Conservation (phyloP, 192 early-diverging fungal genomes). For the Coemansia sp. region DNA sequence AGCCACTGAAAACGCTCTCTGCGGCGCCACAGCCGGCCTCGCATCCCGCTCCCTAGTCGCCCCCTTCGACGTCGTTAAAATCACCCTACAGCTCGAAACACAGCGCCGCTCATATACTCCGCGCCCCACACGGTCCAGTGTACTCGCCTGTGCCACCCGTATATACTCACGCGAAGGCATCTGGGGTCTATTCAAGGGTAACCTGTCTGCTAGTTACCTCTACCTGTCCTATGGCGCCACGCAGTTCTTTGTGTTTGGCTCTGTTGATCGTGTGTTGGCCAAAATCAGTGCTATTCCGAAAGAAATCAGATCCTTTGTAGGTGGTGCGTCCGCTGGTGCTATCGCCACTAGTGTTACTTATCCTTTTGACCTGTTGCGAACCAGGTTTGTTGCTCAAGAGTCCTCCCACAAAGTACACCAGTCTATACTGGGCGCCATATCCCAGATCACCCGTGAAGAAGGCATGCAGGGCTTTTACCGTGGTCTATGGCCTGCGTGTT, state of each 20-base stretch:
- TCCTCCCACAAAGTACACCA: constrained; percentile 62
- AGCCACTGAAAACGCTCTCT: constrained; percentile 26
- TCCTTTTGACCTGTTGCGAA: constrained; percentile 94
- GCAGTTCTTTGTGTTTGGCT: constrained; percentile 79
- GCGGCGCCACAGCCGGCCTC: constrained; percentile 46
- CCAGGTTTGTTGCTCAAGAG: constrained; percentile 87
- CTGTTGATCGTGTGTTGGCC: constrained; percentile 45
- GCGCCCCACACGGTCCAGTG: constrained; percentile 56
- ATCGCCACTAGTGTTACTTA: constrained; percentile 80
- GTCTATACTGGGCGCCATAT: constrained; percentile 60
- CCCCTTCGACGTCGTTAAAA: constrained; percentile 94
- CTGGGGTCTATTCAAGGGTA: constrained; percentile 88
- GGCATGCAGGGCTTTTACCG: constrained; percentile 83
- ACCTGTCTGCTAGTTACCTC: constrained; percentile 86
- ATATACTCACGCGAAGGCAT: constrained; percentile 83
- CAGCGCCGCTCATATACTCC: constrained; percentile 4
- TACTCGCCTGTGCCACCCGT: constrained; percentile 60
- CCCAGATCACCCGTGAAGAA: constrained; percentile 65
- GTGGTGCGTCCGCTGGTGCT: constrained; percentile 75
- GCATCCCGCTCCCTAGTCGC: constrained; percentile 73
- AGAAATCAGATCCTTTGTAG: constrained; percentile 58
- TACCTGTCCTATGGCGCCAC: constrained; percentile 86
- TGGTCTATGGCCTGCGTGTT: constrained; percentile 72
- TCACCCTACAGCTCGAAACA: constrained; percentile 61
- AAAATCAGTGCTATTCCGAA: constrained; percentile 19